Conservation (phyloP, 208 protist species). For the Crithidia mellificae region DNA sequence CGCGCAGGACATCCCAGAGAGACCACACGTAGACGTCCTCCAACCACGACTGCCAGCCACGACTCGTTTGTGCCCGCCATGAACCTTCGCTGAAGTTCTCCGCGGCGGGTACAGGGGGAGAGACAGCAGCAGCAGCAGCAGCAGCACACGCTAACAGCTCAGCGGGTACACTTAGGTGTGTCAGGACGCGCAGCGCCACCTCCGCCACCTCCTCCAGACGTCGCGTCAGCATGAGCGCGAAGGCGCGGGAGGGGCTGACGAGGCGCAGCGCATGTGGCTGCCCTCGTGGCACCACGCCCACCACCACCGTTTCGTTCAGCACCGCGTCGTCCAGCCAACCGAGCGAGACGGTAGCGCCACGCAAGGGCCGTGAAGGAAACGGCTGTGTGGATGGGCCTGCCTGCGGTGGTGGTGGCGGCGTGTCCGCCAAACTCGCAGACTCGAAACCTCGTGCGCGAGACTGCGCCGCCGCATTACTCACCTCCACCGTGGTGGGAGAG, state of each 20-base stretch:
- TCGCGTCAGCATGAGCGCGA: slow-evolving; percentile 32
- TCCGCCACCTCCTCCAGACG: slow-evolving; percentile 30
- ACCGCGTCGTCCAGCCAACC: slow-evolving; percentile 47
- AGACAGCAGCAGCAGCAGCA: no score
- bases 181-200: slow-evolving; percentile 17
- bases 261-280: slow-evolving; percentile 58
- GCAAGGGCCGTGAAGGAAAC: background rate
- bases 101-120: no score
- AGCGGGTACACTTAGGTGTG: slow-evolving; percentile 1
- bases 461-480: no score
- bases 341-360: background rate
- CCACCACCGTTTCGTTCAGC: slow-evolving; percentile 58
- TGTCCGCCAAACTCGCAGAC: no score
- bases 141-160: background rate
- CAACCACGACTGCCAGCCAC: slow-evolving; percentile 27
- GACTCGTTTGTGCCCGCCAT: no score
- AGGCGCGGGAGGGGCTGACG: slow-evolving; percentile 46
- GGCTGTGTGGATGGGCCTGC: no score
- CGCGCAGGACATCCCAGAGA: slow-evolving; percentile 19
- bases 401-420: no score
- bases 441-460: no score
- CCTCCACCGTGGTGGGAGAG: no score
- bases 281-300: slow-evolving; percentile 49
- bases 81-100: no score
- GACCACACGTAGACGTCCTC: slow-evolving; percentile 8